phyloP scores from a whole-genome alignment of 2,329 filamentous ascomycete genomes.

The Botrytis aclada region DNA sequence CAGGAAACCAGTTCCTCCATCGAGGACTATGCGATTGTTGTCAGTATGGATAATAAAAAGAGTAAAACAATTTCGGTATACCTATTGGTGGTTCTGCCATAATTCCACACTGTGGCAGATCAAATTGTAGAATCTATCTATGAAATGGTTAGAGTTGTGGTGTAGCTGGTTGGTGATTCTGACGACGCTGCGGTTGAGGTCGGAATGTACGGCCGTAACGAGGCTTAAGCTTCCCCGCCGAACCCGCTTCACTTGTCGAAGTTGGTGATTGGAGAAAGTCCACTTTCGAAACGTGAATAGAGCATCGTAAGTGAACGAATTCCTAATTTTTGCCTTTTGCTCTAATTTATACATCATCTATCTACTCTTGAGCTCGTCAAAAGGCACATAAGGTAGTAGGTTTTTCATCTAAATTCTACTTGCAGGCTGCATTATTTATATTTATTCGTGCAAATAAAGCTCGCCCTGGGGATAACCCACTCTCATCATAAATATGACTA shows the following conservation, averaged over 20 bases:
- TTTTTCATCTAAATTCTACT: neutral
- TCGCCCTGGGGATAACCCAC: neutral
- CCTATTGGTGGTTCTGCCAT: conserved; percentile 41
- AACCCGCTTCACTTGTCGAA: conserved; percentile 11
- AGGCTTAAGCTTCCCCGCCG: conserved; percentile 13
- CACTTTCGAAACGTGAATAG: neutral
- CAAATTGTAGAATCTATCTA: conserved; percentile 21
- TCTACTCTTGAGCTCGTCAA: neutral
- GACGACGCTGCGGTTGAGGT: conserved; percentile 28
- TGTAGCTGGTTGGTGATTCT: conserved; percentile 22
- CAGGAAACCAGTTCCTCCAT: conserved; percentile 98
- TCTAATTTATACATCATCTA: neutral
- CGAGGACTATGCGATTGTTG: conserved; percentile 68
- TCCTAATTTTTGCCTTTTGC: neutral
- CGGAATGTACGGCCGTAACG: conserved; percentile 12
- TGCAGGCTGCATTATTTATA: neutral
- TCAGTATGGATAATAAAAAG: conserved; percentile 24
- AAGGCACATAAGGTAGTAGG: neutral
- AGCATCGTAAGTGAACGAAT: neutral
- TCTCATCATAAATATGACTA: neutral
- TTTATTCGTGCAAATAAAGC: neutral
- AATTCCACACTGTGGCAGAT: conserved; percentile 27
- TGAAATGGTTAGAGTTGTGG: conserved; percentile 18
- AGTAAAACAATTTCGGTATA: conserved; percentile 21
- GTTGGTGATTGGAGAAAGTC: neutral